Percentiles rank a stretch among this genome's conserved stretches.
Conservation (phyloP, 2,329 filamentous ascomycete species). For the Parastagonospora avenae region DNA sequence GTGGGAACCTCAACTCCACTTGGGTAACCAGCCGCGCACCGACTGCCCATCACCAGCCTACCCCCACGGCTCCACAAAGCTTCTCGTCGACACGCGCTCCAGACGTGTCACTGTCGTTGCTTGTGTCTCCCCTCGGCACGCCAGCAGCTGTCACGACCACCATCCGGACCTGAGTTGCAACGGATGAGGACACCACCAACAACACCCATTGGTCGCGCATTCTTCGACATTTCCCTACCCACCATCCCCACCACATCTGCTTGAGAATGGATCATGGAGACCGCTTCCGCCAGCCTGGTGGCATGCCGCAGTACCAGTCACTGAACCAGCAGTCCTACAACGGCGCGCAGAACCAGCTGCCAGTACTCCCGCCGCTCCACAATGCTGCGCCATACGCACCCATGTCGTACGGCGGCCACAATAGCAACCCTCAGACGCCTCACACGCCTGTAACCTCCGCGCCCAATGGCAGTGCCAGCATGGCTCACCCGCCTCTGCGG, state of each 20-base stretch:
- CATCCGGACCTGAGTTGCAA: constrained; percentile 29
- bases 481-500: constrained; percentile 46
- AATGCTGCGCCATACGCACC: constrained; percentile 32
- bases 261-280: constrained; percentile 42
- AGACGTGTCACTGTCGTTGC: constrained; percentile 18
- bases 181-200: constrained; percentile 38
- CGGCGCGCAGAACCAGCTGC: constrained; percentile 35
- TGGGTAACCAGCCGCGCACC: constrained; percentile 27
- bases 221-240: constrained; percentile 18
- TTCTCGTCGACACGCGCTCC: constrained; percentile 35
- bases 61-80: constrained; percentile 45
- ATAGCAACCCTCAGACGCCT: constrained; percentile 47
- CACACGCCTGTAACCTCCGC: constrained; percentile 44
- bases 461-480: constrained; percentile 34
- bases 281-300: constrained; percentile 42
- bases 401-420: constrained; percentile 41
- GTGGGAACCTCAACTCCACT: constrained; percentile 25
- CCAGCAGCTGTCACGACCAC: constrained; percentile 31
- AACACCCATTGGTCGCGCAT: constrained; percentile 41
- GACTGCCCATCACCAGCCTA: constrained; percentile 27
- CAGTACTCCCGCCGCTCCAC: constrained; percentile 45
- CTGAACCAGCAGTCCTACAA: constrained; percentile 39
- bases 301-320: constrained; percentile 40
- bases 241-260: constrained; percentile 12
- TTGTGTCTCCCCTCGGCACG: constrained; percentile 31